These are phyloP conservation scores for Hypsizygus marmoreus DNA, from an alignment of 768 basidiomycete species.

Conservation along the genomic window DNA sequence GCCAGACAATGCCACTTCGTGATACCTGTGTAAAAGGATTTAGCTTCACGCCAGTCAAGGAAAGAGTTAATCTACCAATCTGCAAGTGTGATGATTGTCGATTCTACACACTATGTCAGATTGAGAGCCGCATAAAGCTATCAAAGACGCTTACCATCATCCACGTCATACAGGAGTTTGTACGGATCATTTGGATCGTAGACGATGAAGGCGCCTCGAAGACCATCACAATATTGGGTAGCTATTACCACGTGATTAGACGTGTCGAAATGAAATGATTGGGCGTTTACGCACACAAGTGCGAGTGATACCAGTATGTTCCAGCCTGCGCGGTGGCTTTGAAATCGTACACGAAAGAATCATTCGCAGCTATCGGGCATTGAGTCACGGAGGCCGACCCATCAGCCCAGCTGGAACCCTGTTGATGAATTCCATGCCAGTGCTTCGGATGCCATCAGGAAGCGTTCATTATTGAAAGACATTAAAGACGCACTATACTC, in stretches of 20 bases:
- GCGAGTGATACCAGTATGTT: constrained; percentile 42
- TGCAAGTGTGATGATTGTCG: constrained; percentile 30
- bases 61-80: constrained; percentile 26
- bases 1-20: constrained; percentile 11
- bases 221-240: constrained; percentile 45
- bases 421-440: constrained; percentile 56
- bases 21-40: constrained; percentile 14
- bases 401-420: constrained; percentile 44
- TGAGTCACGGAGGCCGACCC: constrained; percentile 45
- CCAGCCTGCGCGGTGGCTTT: constrained; percentile 25
- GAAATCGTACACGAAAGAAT: constrained; percentile 48
- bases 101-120: constrained; percentile 6
- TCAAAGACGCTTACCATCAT: constrained; percentile 9
- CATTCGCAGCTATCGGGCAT: constrained; percentile 44
- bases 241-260: too few relatives aligned
- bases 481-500: constrained; percentile 28
- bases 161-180: constrained; percentile 27
- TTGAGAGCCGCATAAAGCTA: constrained; percentile 5
- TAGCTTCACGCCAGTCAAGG: constrained; percentile 1
- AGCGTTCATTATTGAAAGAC: neutral
- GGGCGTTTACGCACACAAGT: constrained; percentile 36
- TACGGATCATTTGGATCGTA: constrained; percentile 35
- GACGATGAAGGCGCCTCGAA: constrained; percentile 40
- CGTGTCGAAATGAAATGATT: too few relatives aligned
- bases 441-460: constrained; percentile 30